Evolutionary conservation across 495 filamentous ascomycete genomes (phyloP), one percentile per base, ranked within the genome.

Genomic region (Penicillium atrosanguineum): DNA sequence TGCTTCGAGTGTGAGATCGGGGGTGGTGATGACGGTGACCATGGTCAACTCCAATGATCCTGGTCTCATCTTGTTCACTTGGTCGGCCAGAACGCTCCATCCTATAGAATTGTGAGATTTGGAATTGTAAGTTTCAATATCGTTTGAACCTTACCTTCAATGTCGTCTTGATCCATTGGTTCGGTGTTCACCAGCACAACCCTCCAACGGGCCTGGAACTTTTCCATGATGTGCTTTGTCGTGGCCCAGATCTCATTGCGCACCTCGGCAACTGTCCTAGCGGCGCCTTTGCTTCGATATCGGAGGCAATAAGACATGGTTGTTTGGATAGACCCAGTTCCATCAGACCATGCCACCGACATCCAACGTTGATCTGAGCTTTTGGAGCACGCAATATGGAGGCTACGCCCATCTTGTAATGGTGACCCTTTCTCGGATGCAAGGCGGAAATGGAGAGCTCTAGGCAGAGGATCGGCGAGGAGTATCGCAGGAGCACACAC

Each of bases 341-440:
- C 91, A 68, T 97, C 91, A 1, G 88, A 89, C 95, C 95, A 99
- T n/a, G 88, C 88, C 5, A 85, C 91, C 1, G 87, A 87, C 42
- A 97, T 68, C 95, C 95, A 99, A 16, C 88, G 81, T 43, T 88
- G 85, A 63, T 94, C 90, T 26, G 85, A 72, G 63, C 89, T 93
- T 54, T 85, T 83, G 0, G 87, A 87, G 64, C 93, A 96, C 7
- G 89, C 91, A 43, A 97, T 71, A 65, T 99, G 95, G 11, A 99
- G 81, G 54, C 86, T 86, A 12, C 82, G 85, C 31, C 91, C 90
- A 61, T 95, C 90, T 45, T 87, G 84, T n/a, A 97, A 69, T 0
- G 94, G 77, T 23, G 89, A 87, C 4, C 55, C 53, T 19, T 56
- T 65, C 42, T 76, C 73, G 1, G 73, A 55, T 3, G 84, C 79